Evolutionary conservation across 306 rosid species (phyloP).

Genomic region (Medicago arabica): DNA sequence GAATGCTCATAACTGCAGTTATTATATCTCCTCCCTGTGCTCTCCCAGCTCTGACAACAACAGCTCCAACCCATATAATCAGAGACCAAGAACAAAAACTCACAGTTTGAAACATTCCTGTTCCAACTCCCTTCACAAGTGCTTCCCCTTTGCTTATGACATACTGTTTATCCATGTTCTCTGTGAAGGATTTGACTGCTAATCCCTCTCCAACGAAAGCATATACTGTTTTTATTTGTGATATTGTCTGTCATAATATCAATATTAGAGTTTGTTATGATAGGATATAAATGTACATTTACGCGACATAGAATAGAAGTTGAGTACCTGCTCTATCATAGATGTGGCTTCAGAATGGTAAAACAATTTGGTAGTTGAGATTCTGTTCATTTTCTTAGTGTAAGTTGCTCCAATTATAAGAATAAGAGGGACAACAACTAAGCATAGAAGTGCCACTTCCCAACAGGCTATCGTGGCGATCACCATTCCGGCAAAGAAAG

Average conservation of each 20-base stretch:
- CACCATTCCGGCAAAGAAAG: constrained; percentile 73
- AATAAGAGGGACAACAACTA: constrained; percentile 77
- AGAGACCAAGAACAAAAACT: constrained; percentile 84
- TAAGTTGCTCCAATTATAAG: constrained; percentile 80
- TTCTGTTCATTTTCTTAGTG: constrained; percentile 72
- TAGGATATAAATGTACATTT: constrained; percentile 2
- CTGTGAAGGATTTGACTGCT: constrained; percentile 61
- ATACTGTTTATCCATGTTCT: constrained; percentile 64
- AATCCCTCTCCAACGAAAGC: constrained; percentile 82
- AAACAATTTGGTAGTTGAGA: constrained; percentile 65
- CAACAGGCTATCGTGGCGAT: constrained; percentile 79
- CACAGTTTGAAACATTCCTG: constrained; percentile 84
- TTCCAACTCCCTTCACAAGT: constrained; percentile 79
- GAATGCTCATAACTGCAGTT: constrained; percentile 89
- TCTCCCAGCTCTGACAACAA: constrained; percentile 62
- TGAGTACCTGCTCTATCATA: constrained; percentile 76
- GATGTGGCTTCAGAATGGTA: constrained; percentile 75
- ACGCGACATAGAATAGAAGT: background rate
- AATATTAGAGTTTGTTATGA: constrained; percentile 33
- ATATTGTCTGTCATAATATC: constrained; percentile 62
- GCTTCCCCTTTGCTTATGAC: constrained; percentile 76
- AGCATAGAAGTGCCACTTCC: constrained; percentile 70
- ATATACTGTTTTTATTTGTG: constrained; percentile 86
- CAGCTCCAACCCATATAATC: constrained; percentile 88
- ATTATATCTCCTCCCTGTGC: constrained; percentile 77